Conservation (phyloP, 495 filamentous ascomycete species). For the Penicillium ochrochloron region DNA sequence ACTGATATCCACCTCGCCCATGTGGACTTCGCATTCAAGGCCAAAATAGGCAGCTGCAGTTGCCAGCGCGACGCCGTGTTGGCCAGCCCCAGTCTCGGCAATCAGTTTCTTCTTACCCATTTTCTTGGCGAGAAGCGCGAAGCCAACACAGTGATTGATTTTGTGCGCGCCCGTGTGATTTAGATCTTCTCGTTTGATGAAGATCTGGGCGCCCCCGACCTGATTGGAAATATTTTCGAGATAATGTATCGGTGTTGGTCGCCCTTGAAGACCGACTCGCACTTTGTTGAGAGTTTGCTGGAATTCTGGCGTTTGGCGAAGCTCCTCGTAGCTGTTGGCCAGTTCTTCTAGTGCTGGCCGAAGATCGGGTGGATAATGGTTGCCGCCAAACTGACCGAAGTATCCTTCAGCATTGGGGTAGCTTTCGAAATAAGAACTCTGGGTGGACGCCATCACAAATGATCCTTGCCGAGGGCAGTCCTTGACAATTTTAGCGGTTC, state of each 20-base stretch:
- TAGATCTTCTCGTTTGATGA: conserved; percentile 92
- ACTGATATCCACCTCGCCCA: conserved; percentile 93
- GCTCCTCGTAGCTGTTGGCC: conserved; percentile 13
- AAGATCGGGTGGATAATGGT: conserved; percentile 25
- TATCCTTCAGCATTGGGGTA: conserved; percentile 25
- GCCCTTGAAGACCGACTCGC: conserved; percentile 25
- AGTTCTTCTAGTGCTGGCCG: conserved; percentile 24
- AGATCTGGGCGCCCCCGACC: conserved; percentile 78
- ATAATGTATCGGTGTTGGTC: conserved; percentile 24
- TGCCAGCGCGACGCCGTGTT: conserved; percentile 94
- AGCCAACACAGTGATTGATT: conserved; percentile 95
- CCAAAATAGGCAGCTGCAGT: conserved; percentile 97
- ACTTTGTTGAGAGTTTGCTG: conserved; percentile 18
- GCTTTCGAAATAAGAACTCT: conserved; percentile 7
- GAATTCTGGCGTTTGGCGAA: conserved; percentile 13
- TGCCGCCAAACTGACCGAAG: conserved; percentile 29
- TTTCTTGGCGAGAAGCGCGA: conserved; percentile 78
- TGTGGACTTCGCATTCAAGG: conserved; percentile 94
- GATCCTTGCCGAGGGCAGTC: not conserved
- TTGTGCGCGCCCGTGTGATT: conserved; percentile 90
- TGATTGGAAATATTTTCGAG: conserved; percentile 18
- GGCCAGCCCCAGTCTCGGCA: conserved; percentile 94
- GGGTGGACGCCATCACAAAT: not conserved
- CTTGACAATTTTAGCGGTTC: not conserved
- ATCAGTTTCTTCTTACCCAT: conserved; percentile 94